Evolutionary conservation across 306 rosid genomes (phyloP).

Genomic region (Calophaca sinica): DNA sequence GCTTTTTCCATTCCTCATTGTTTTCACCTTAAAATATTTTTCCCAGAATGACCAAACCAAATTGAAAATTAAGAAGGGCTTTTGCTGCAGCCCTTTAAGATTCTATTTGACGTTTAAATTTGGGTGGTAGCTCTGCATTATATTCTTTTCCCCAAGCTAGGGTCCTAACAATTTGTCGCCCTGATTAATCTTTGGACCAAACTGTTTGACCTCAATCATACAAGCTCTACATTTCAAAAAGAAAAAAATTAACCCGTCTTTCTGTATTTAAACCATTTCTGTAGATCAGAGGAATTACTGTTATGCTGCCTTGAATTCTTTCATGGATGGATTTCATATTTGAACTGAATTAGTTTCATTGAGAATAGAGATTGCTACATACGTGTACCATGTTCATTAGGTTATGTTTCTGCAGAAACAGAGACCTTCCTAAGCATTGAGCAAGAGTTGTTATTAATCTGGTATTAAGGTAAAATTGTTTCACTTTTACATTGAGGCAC

Average conservation of each 20-base stretch:
- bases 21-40: not conserved
- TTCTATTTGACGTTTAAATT: slow-evolving; percentile 18
- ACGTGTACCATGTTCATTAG: slow-evolving; percentile 43
- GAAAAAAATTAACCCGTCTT: not conserved
- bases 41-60: slow-evolving; percentile 20
- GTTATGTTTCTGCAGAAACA: not conserved
- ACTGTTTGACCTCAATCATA: too few relatives aligned
- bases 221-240: too few relatives aligned
- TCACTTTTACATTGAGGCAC: not conserved
- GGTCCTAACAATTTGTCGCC: too few relatives aligned
- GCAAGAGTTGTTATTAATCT: not conserved
- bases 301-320: slow-evolving; percentile 19
- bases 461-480: not conserved
- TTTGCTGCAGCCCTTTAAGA: slow-evolving; percentile 3
- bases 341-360: not conserved
- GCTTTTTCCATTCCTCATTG: slow-evolving; percentile 2
- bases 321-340: not conserved
- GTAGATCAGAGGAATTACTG: slow-evolving; percentile 6
- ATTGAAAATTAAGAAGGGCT: slow-evolving; percentile 34
- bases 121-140: not conserved
- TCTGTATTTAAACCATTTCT: slow-evolving; percentile 15
- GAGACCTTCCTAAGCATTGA: not conserved
- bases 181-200: too few relatives aligned
- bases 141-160: too few relatives aligned
- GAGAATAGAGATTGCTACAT: slow-evolving; percentile 4